Evolutionary conservation across 1,284 basidiomycete genomes (phyloP).

Genomic region (Singerocomus inundabilis): DNA sequence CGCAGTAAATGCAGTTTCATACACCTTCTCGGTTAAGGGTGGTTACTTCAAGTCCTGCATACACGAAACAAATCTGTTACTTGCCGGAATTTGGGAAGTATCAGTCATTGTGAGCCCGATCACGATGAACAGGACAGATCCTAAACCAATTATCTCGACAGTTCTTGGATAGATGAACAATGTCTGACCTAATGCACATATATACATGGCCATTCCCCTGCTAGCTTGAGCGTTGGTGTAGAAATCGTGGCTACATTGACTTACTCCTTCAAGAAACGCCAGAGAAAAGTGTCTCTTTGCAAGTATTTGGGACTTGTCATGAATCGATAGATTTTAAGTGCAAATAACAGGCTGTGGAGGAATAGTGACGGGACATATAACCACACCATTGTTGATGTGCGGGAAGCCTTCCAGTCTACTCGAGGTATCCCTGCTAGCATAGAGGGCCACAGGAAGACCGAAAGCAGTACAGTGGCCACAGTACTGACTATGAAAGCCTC

Average conservation of each 20-base stretch:
- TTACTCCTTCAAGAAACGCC: conserved; percentile 20
- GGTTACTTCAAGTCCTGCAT: neutral
- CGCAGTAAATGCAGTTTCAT: conserved; percentile 10
- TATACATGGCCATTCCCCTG: conserved; percentile 26
- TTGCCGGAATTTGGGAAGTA: conserved; percentile 8
- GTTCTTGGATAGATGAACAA: neutral
- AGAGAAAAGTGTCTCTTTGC: conserved; percentile 15
- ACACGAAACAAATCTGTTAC: neutral
- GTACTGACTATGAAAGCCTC: neutral
- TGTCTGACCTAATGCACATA: conserved; percentile 12
- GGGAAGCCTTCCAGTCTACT: neutral
- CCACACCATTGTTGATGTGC: conserved; percentile 1
- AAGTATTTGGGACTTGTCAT: conserved; percentile 13
- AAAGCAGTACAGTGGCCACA: neutral
- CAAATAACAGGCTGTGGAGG: conserved; percentile 22
- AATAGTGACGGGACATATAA: conserved; percentile 17
- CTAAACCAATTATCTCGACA: conserved; percentile 8
- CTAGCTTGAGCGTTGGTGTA: neutral
- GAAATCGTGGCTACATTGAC: neutral
- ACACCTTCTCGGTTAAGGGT: conserved; percentile 8
- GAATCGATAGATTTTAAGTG: conserved; percentile 27
- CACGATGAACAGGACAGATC: conserved; percentile 18
- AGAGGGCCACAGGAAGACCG: neutral
- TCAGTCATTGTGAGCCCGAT: conserved; percentile 10
- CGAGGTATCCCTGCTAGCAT: neutral